These are phyloP conservation scores for Geoglossum glabrum DNA, from an alignment of 495 filamentous ascomycete species.

Conservation along the genomic window DNA sequence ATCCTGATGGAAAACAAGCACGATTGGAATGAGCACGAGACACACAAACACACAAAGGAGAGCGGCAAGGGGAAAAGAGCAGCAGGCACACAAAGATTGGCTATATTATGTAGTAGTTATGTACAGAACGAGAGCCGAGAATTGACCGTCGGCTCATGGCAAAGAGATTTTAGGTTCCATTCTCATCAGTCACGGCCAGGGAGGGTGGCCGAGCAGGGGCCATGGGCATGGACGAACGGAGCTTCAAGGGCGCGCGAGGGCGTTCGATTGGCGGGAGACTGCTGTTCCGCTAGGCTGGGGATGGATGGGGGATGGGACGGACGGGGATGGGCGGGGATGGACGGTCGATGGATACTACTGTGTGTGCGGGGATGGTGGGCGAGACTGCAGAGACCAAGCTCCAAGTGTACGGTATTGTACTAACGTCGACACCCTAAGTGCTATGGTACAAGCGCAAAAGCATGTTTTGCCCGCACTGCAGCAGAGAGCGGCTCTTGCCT, in stretches of 20 bases:
- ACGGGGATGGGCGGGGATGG: no score
- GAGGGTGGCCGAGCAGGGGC: background rate
- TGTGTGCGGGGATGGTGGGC: no score
- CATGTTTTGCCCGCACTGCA: no score
- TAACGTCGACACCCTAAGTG: no score
- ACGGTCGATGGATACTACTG: no score
- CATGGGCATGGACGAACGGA: background rate
- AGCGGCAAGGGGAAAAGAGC: background rate
- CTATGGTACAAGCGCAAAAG: no score
- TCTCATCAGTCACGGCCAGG: no score
- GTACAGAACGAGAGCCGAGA: background rate
- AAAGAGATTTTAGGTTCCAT: background rate
- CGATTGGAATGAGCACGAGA: background rate
- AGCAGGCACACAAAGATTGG: background rate
- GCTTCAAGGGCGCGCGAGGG: background rate
- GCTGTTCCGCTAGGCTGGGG: background rate
- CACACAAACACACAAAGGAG: background rate
- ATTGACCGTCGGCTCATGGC: background rate
- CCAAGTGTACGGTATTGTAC: no score
- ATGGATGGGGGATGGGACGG: no score
- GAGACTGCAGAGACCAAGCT: no score
- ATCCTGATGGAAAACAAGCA: conserved; percentile 19
- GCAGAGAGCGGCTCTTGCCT: no score
- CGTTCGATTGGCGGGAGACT: background rate
- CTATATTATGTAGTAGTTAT: background rate